These are phyloP conservation scores for Elymus sibiricus DNA, from an alignment of 176 grass and related monocot species.

Conservation along the genomic window DNA sequence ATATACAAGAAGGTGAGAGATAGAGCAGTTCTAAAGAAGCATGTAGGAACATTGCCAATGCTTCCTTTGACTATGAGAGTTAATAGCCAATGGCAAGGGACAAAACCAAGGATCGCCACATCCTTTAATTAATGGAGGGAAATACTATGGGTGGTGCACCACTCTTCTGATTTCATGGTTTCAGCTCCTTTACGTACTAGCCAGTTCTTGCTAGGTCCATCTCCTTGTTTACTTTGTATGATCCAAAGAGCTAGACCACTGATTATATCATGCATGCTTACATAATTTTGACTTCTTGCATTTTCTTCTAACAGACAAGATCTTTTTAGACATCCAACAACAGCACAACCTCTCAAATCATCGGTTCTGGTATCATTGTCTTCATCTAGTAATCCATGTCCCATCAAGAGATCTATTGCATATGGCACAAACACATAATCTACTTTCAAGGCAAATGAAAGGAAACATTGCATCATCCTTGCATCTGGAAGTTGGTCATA, in stretches of 20 bases:
- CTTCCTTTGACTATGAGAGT: not conserved
- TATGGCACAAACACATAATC: not conserved
- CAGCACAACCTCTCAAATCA: not conserved
- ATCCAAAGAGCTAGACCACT: too few species aligned
- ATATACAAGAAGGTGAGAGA: not conserved
- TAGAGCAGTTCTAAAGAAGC: not conserved
- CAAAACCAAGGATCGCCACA: not conserved
- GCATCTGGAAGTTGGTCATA: too few species aligned
- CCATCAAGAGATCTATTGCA: not conserved
- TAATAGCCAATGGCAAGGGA: not conserved
- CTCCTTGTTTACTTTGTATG: too few species aligned
- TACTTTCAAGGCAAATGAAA: not conserved
- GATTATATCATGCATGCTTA: too few species aligned
- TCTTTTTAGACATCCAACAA: slow-evolving; percentile 5
- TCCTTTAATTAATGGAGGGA: not conserved
- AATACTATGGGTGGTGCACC: not conserved
- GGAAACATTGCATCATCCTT: not conserved
- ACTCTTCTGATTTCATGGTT: too few species aligned
- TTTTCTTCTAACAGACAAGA: too few species aligned
- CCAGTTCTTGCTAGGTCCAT: too few species aligned
- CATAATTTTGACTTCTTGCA: too few species aligned
- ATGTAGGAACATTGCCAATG: not conserved
- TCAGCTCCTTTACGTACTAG: too few species aligned
- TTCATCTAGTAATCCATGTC: slow-evolving; percentile 1
- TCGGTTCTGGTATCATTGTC: not conserved